Evolutionary conservation across 305 asterid species (phyloP).

Genomic region (Plantago rigida): DNA sequence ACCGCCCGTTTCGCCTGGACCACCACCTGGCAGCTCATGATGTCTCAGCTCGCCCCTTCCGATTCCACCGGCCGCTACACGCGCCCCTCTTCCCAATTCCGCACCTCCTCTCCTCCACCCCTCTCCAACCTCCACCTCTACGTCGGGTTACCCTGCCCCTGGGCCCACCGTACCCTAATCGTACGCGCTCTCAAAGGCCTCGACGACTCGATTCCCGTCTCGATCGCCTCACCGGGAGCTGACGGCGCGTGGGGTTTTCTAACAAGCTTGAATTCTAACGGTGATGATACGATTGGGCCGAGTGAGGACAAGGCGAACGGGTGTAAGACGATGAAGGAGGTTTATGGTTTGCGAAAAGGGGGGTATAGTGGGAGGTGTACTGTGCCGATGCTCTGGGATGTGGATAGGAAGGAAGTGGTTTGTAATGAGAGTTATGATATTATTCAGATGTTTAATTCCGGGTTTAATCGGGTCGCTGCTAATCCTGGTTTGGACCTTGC

Average conservation of each 20-base stretch:
- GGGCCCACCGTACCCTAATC: slow-evolving; percentile 88
- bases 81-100: slow-evolving; percentile 79
- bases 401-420: slow-evolving; percentile 42
- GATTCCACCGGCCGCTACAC: slow-evolving; percentile 62
- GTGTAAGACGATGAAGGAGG: slow-evolving; percentile 57
- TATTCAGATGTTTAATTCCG: slow-evolving; percentile 54
- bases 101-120: slow-evolving; percentile 25
- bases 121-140: slow-evolving; percentile 39
- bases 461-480: slow-evolving; percentile 42
- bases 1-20: slow-evolving; percentile 90
- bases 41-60: slow-evolving; percentile 96
- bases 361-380: slow-evolving; percentile 70
- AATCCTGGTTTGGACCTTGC: slow-evolving; percentile 63
- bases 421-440: slow-evolving; percentile 91
- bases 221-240: slow-evolving; percentile 62
- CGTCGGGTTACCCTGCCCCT: slow-evolving; percentile 47
- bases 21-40: slow-evolving; percentile 80
- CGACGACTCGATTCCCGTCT: slow-evolving; percentile 49
- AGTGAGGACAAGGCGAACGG: slow-evolving; percentile 55
- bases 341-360: slow-evolving; percentile 47
- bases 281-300: slow-evolving; percentile 30
- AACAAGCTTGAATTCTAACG: not conserved
- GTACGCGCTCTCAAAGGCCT: slow-evolving; percentile 88
- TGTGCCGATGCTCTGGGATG: slow-evolving; percentile 91
- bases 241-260: slow-evolving; percentile 80